phyloP scores from a whole-genome alignment of 2,329 filamentous ascomycete species.

The Xylaria sp. region DNA sequence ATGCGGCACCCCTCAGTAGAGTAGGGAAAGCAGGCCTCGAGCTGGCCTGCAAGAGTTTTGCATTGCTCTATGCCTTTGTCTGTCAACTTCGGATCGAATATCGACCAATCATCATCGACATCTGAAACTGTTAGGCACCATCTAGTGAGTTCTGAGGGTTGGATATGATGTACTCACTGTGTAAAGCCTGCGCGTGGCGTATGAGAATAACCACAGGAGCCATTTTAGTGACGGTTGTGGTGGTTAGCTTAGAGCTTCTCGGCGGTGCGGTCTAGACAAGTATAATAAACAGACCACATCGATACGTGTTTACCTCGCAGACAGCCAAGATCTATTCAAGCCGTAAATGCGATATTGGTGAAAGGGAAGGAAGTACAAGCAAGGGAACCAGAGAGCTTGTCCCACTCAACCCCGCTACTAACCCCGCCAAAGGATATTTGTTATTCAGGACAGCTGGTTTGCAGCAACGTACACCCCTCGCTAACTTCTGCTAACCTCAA shows the following conservation, averaged over 20 bases:
- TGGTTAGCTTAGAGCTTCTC: background rate
- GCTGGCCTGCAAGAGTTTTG: slow-evolving; percentile 43
- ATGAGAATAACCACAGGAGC: slow-evolving; percentile 55
- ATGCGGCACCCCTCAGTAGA: slow-evolving; percentile 44
- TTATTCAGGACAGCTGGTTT: background rate
- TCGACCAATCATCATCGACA: slow-evolving; percentile 47
- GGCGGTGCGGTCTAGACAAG: background rate
- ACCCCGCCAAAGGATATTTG: background rate
- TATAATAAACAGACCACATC: background rate
- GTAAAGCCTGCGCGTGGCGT: slow-evolving; percentile 55
- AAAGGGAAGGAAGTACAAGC: background rate
- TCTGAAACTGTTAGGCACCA: slow-evolving; percentile 39
- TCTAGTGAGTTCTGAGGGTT: background rate
- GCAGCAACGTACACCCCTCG: no score
- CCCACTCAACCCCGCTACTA: slow-evolving; percentile 7
- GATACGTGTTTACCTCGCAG: background rate
- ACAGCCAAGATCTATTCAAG: background rate
- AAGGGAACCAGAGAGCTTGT: background rate
- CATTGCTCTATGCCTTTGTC: slow-evolving; percentile 47
- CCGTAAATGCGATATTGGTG: background rate
- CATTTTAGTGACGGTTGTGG: slow-evolving; percentile 45
- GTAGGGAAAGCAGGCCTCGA: slow-evolving; percentile 43
- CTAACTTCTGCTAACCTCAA: background rate
- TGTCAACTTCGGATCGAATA: slow-evolving; percentile 48
- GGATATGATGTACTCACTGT: slow-evolving; percentile 50